These are phyloP conservation scores for Steccherinum ochraceum DNA, from an alignment of 768 basidiomycete species.

Conservation along the genomic window DNA sequence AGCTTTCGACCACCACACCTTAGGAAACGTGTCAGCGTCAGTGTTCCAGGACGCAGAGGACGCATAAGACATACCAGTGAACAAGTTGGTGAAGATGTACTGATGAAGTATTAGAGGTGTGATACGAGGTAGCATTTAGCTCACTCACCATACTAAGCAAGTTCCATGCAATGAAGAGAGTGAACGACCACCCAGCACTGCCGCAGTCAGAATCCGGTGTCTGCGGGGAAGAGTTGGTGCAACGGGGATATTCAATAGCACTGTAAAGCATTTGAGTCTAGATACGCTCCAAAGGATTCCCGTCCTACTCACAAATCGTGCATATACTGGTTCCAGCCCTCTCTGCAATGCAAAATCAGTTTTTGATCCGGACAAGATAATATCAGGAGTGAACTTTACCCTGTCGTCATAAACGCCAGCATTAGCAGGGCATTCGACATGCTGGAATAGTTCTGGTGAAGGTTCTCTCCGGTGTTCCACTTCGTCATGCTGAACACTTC, in stretches of 20 bases:
- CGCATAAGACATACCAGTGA: constrained; percentile 71
- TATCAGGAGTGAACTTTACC: constrained; percentile 43
- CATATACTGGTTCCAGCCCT: constrained; percentile 98
- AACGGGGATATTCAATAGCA: constrained; percentile 70
- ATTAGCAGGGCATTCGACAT: constrained; percentile 80
- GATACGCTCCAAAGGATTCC: too few species aligned
- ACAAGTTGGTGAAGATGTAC: constrained; percentile 97
- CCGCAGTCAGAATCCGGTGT: constrained; percentile 81
- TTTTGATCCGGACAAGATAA: background rate
- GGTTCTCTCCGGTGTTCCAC: constrained; percentile 65
- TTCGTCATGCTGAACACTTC: constrained; percentile 92
- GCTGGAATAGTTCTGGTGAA: constrained; percentile 71
- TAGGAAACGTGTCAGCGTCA: constrained; percentile 5
- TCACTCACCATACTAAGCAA: constrained; percentile 80
- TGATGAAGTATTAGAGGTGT: constrained; percentile 23
- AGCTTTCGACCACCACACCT: constrained; percentile 93
- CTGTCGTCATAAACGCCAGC: constrained; percentile 89
- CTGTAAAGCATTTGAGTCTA: constrained; percentile 42
- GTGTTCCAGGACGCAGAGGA: too few species aligned
- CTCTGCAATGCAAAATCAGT: constrained; percentile 44
- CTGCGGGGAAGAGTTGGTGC: constrained; percentile 47
- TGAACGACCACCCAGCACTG: constrained; percentile 74
- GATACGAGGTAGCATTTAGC: background rate
- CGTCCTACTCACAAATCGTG: constrained; percentile 92
- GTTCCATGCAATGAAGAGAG: constrained; percentile 92